Conservation (phyloP, 2,329 filamentous ascomycete species). For the Exserohilum rostratum region DNA sequence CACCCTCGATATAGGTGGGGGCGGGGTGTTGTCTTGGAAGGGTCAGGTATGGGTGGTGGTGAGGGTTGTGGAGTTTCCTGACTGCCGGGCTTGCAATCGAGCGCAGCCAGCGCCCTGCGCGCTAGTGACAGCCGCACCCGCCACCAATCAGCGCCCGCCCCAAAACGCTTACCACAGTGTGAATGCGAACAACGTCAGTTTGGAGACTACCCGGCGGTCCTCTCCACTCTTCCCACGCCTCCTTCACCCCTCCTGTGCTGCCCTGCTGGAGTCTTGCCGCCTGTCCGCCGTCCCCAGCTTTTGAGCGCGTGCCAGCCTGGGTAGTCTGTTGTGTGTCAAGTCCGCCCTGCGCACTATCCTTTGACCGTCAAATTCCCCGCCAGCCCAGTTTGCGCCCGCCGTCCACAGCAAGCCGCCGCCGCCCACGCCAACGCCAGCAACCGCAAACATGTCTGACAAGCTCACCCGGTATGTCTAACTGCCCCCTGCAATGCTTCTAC, state of each 20-base stretch:
- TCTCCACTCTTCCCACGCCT: slow-evolving; percentile 14
- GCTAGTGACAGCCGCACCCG: slow-evolving; percentile 15
- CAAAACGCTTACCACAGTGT: slow-evolving; percentile 23
- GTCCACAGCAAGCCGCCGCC: slow-evolving; percentile 10
- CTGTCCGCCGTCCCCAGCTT: not conserved
- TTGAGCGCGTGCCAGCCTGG: slow-evolving; percentile 2
- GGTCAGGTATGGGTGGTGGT: slow-evolving; percentile 40
- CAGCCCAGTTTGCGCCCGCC: slow-evolving; percentile 17
- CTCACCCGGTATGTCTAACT: slow-evolving; percentile 77
- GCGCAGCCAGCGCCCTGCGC: slow-evolving; percentile 7
- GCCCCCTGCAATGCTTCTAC: not conserved
- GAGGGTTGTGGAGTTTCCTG: slow-evolving; percentile 32
- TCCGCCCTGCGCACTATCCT: slow-evolving; percentile 18
- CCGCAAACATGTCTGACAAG: slow-evolving; percentile 78
- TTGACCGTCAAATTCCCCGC: slow-evolving; percentile 27
- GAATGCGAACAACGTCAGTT: slow-evolving; percentile 29
- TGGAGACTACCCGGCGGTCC: slow-evolving; percentile 5
- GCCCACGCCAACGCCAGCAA: slow-evolving; percentile 16
- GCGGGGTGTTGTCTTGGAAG: slow-evolving; percentile 36
- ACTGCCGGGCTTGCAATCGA: slow-evolving; percentile 10
- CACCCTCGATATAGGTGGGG: slow-evolving; percentile 48
- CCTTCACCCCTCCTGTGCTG: slow-evolving; percentile 4
- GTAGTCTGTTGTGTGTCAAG: slow-evolving; percentile 9
- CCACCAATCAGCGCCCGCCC: slow-evolving; percentile 26
- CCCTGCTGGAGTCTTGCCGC: not conserved